A percentile compares a stretch with the other conserved stretches of the same genome.
phyloP scores from a whole-genome alignment of 768 basidiomycete genomes.

The Coprinellus micaceus region DNA sequence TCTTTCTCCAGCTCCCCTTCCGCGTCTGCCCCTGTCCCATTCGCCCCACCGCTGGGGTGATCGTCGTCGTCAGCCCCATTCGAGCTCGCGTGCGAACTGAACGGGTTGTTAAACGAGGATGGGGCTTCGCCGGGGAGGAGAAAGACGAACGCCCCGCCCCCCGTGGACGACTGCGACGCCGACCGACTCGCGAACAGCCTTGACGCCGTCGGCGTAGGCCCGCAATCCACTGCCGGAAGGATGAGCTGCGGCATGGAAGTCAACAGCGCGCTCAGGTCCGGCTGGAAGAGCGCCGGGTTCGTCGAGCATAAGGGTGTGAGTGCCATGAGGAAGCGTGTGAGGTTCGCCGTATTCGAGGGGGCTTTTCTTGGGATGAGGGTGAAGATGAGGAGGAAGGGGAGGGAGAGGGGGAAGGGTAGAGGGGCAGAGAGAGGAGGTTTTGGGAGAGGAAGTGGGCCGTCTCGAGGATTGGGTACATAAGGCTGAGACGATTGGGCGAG shows the following conservation, averaged over 20 bases:
- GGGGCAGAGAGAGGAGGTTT: constrained; percentile 29
- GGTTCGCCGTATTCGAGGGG: constrained; percentile 39
- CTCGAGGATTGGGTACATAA: constrained; percentile 72
- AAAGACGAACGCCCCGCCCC: constrained; percentile 35
- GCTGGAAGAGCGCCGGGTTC: constrained; percentile 67
- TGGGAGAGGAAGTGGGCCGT: constrained; percentile 58
- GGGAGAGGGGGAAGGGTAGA: constrained; percentile 16
- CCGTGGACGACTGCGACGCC: constrained; percentile 8
- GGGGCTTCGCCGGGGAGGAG: constrained; percentile 27
- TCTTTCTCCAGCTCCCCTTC: constrained; percentile 52
- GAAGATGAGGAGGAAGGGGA: constrained; percentile 5
- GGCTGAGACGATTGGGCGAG: constrained; percentile 54
- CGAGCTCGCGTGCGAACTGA: constrained; percentile 12
- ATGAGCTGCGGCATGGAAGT: constrained; percentile 68
- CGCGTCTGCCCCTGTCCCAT: constrained; percentile 32
- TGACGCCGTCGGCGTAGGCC: constrained; percentile 45
- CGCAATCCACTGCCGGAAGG: constrained; percentile 52
- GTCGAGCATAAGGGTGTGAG: constrained; percentile 71
- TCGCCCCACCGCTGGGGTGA: too few species aligned
- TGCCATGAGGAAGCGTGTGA: constrained; percentile 62
- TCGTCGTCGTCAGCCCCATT: constrained; percentile 27
- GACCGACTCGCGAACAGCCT: constrained; percentile 37
- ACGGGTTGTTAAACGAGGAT: constrained; percentile 16
- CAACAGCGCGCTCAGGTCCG: constrained; percentile 65
- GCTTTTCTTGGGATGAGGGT: constrained; percentile 14